A percentile compares a stretch with the other conserved stretches of the same genome.
Conservation (phyloP, 2,329 filamentous ascomycete species). For the Fusarium tupiense region DNA sequence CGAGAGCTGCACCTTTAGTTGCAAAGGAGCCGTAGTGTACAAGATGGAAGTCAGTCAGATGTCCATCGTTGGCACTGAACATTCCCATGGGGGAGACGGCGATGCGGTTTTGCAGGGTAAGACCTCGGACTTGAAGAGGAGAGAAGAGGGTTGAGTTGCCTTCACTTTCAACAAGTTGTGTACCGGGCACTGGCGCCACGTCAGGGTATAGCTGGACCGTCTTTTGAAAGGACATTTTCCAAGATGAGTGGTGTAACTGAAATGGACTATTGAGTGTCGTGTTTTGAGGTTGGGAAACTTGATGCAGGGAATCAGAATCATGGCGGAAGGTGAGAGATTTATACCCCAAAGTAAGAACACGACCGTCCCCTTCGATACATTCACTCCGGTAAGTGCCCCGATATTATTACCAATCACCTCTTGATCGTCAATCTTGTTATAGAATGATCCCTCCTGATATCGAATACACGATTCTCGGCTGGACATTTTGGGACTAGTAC, state of each 20-base stretch:
- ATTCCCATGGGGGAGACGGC: neutral
- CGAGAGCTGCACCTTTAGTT: neutral
- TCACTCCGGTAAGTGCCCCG: accelerated
- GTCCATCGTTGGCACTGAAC: neutral
- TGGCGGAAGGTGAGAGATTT: neutral
- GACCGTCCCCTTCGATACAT: accelerated
- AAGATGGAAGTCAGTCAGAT: neutral
- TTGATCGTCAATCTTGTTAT: neutral
- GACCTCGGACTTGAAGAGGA: neutral
- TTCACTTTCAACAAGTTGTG: accelerated
- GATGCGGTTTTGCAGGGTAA: neutral
- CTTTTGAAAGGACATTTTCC: neutral
- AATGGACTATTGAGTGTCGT: neutral
- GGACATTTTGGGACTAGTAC: neutral
- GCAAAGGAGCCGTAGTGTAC: neutral
- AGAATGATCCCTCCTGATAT: accelerated
- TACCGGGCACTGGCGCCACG: accelerated
- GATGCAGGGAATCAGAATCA: accelerated
- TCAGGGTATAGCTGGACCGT: accelerated
- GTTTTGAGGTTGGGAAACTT: neutral
- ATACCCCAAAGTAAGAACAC: accelerated
- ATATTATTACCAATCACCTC: neutral
- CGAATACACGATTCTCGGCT: neutral
- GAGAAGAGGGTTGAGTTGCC: neutral
- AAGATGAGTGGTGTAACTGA: accelerated